Percentiles rank a stretch among this genome's conserved stretches.
These are phyloP conservation scores for Tetracentron sinense DNA, from an alignment of 164 flowering plant species.

Conservation along the genomic window DNA sequence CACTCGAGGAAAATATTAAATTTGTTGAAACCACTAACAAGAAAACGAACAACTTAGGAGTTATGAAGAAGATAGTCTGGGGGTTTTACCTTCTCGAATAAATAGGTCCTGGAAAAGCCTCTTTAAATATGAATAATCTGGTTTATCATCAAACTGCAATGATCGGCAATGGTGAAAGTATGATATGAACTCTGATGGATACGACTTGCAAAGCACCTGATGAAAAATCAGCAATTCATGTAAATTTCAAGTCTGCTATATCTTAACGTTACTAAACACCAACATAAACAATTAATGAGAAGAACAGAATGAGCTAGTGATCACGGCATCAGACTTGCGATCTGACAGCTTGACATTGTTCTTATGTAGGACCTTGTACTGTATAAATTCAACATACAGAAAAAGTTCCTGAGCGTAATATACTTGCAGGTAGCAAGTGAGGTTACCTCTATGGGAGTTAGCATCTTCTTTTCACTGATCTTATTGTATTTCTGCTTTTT, in stretches of 20 bases:
- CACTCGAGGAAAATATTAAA: not conserved
- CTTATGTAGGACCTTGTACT: too few species aligned
- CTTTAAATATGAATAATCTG: conserved; percentile 53
- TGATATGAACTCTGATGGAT: conserved; percentile 49
- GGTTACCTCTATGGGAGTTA: conserved; percentile 44
- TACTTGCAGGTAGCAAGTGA: too few species aligned
- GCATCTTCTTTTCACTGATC: conserved; percentile 48
- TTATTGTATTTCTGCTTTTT: conserved; percentile 53
- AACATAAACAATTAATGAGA: not conserved
- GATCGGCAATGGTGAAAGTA: conserved; percentile 61
- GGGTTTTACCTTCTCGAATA: conserved; percentile 43
- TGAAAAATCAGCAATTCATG: too few species aligned
- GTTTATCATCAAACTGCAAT: conserved; percentile 52
- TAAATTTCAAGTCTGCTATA: too few species aligned
- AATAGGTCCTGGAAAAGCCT: conserved; percentile 52
- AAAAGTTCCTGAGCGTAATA: too few species aligned
- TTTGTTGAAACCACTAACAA: not conserved
- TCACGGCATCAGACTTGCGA: not conserved
- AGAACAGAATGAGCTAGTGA: not conserved
- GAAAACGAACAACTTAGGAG: not conserved
- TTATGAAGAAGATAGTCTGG: not conserved
- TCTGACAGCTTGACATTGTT: too few species aligned
- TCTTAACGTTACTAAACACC: too few species aligned
- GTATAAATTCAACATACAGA: not conserved
- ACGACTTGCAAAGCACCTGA: conserved; percentile 44